These are phyloP conservation scores for Arthrobotrys pseudoclavata DNA, from an alignment of 2,329 filamentous ascomycete genomes.

Conservation along the genomic window DNA sequence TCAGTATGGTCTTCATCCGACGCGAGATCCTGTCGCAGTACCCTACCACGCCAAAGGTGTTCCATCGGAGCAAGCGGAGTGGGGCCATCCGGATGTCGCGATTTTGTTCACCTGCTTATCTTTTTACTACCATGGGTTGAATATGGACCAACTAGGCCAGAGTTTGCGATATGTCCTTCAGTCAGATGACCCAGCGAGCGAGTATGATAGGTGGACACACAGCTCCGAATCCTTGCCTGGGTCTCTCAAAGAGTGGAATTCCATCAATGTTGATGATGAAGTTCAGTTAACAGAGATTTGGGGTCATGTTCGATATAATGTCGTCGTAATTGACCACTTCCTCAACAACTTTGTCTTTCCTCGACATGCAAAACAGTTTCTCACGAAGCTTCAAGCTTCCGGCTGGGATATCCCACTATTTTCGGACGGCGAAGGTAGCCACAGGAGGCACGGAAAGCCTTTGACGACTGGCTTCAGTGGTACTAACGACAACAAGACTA, in stretches of 20 bases:
- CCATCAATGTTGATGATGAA: slow-evolving; percentile 74
- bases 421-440: slow-evolving; percentile 43
- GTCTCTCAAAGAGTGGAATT: slow-evolving; percentile 70
- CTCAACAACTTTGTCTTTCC: slow-evolving; percentile 77
- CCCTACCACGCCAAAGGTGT: slow-evolving; percentile 77
- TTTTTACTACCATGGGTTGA: slow-evolving; percentile 76
- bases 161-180: slow-evolving; percentile 70
- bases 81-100: slow-evolving; percentile 76
- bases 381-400: slow-evolving; percentile 74
- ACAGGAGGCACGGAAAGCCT: slow-evolving; percentile 12
- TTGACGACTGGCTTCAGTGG: slow-evolving; percentile 79
- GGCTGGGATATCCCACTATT: slow-evolving; percentile 77
- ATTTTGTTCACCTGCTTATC: slow-evolving; percentile 76
- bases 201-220: slow-evolving; percentile 71
- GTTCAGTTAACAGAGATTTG: slow-evolving; percentile 71
- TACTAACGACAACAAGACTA: slow-evolving; percentile 75
- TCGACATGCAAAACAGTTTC: slow-evolving; percentile 75
- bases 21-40: slow-evolving; percentile 74
- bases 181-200: slow-evolving; percentile 72
- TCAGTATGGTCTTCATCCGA: slow-evolving; percentile 73
- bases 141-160: slow-evolving; percentile 69
- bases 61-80: slow-evolving; percentile 75
- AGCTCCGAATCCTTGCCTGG: slow-evolving; percentile 67
- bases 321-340: slow-evolving; percentile 73
- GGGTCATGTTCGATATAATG: slow-evolving; percentile 69